Percentiles rank a stretch among this genome's conserved stretches.
Evolutionary conservation across 2,329 filamentous ascomycete species (phyloP).

Genomic region (Coccinonectria pachysandricola): DNA sequence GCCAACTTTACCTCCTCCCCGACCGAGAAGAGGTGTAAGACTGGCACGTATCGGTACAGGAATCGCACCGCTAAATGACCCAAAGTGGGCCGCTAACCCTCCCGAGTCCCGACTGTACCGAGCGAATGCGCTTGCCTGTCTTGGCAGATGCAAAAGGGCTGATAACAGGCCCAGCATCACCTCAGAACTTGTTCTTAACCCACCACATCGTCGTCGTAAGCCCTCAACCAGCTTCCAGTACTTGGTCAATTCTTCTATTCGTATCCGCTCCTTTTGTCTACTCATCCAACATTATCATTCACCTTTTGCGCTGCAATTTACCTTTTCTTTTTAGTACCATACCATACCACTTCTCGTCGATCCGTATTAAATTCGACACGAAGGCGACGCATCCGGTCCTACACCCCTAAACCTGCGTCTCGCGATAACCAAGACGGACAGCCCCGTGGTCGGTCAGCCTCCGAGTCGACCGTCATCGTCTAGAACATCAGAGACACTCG

Average conservation of each 20-base stretch:
- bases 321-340: no score
- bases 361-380: conserved; percentile 1
- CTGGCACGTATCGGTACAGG: no score
- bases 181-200: conserved; percentile 11
- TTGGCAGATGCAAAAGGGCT: conserved; percentile 14
- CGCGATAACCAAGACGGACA: conserved; percentile 4
- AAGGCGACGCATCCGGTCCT: conserved; percentile 1
- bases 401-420: conserved; percentile 1
- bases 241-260: conserved; percentile 11
- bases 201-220: conserved; percentile 4
- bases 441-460: conserved; percentile 10
- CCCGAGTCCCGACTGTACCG: conserved; percentile 18
- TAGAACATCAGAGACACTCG: no score
- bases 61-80: conserved; percentile 8
- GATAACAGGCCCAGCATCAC: conserved; percentile 6
- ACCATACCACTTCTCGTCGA: conserved; percentile 6
- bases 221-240: conserved; percentile 6
- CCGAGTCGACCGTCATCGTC: no score
- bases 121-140: conserved; percentile 10
- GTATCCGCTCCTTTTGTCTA: conserved; percentile 22
- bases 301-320: no score
- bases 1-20: conserved; percentile 2
- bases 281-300: no score
- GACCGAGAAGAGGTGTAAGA: no score
- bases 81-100: conserved; percentile 12